Evolutionary conservation across 2,329 filamentous ascomycete species (phyloP), one percentile per base, ranked within the genome.

Genomic region (Aureobasidium sp.): DNA sequence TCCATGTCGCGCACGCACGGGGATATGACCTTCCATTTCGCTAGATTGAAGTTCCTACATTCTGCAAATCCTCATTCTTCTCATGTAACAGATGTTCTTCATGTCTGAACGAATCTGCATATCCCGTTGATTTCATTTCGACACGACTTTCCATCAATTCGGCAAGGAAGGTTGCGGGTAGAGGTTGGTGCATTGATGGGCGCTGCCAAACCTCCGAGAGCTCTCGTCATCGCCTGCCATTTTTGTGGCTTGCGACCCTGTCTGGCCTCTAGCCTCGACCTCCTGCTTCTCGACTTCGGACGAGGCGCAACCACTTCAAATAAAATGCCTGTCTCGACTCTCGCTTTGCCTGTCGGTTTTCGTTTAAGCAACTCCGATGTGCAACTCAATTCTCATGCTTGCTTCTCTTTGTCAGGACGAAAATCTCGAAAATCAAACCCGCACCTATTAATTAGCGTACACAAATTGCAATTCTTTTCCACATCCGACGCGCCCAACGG

Each of bases 211-310:
- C 11, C 41, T 47, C 42, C 54, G 54, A 47, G 10, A 42, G 54
- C 41, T 37, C 54, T 47, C 54, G 54, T 58, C 54, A 58, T 48
- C 54, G 42, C 42, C 42, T 58, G 54, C 53, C 53, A 57, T 36
- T 57, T 57, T 45, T 44, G 50, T 57, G 53, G 53, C 53, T 44
- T 41, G 36, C 51, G 36, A 45, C 53, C 53, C 41, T 57, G 54
- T 58, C 54, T 48, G 16, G 54, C 32, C 53, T 21, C 21, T 37
- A 37, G 34, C 13, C 54, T 48, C 41, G 30, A 34, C 39, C 53
- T 34, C 41, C 29, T 45, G 53, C 53, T 34, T 45, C 39, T 57
- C 39, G 53, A 45, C 53, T 45, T 16, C n/a, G 41, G 39, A 11
- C 53, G 10, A 44, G 39, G 29, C 30, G 53, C 53, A 45, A 44